Percentiles rank a stretch among this genome's conserved stretches.
Conservation (phyloP, 2,329 filamentous ascomycete genomes). For the Calonectria naviculata region DNA sequence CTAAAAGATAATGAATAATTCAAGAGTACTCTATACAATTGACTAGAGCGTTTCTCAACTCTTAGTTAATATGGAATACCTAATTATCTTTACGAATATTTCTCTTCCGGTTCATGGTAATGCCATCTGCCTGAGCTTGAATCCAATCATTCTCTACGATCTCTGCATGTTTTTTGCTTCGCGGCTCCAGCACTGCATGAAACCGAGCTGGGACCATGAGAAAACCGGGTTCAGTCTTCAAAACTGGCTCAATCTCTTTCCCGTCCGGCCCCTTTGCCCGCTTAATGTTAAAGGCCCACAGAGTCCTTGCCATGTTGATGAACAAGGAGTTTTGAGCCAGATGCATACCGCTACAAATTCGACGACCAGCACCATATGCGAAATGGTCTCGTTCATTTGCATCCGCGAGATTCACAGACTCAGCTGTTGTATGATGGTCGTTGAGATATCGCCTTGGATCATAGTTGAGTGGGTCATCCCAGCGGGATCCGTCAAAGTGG, state of each 20-base stretch:
- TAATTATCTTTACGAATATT: neutral
- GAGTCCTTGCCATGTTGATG: constrained; percentile 22
- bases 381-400: constrained; percentile 26
- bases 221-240: constrained; percentile 23
- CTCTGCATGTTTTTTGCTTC: constrained; percentile 6
- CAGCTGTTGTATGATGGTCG: constrained; percentile 2
- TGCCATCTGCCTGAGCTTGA: neutral
- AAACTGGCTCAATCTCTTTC: constrained; percentile 10
- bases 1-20: too few species aligned
- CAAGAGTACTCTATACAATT: too few species aligned
- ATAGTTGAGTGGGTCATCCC: constrained; percentile 13
- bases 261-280: constrained; percentile 13
- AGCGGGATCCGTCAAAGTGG: constrained; percentile 23
- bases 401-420: constrained; percentile 13
- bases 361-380: constrained; percentile 23
- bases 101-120: neutral
- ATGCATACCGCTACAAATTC: constrained; percentile 27
- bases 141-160: neutral
- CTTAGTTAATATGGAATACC: neutral
- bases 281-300: constrained; percentile 28
- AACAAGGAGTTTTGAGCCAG: constrained; percentile 26
- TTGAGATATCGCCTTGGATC: constrained; percentile 23
- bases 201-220: constrained; percentile 22
- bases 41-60: neutral
- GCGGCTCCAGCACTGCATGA: neutral